phyloP scores from a whole-genome alignment of 2,329 filamentous ascomycete species.

The Pseudogymnoascus sp. region DNA sequence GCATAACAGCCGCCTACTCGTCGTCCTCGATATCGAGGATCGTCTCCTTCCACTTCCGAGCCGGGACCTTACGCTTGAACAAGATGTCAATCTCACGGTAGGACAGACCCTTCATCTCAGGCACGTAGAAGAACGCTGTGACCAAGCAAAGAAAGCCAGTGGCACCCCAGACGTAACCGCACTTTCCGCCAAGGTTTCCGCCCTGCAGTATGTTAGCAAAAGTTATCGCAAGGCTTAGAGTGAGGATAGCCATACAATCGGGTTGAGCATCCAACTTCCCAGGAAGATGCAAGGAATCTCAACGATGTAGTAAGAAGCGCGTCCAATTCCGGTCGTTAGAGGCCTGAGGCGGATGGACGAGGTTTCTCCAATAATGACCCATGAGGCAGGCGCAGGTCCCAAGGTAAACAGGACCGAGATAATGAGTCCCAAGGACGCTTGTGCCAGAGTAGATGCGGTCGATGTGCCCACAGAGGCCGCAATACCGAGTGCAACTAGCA shows the following conservation, averaged over 20 bases:
- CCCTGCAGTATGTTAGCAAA: slow-evolving; percentile 24
- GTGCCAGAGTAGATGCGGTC: slow-evolving; percentile 13
- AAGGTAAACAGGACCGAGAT: slow-evolving; percentile 57
- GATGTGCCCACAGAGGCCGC: not conserved
- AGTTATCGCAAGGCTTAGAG: not conserved
- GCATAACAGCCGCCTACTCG: slow-evolving; percentile 39
- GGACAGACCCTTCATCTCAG: slow-evolving; percentile 43
- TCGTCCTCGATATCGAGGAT: slow-evolving; percentile 50
- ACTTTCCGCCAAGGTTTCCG: not conserved
- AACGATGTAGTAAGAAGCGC: slow-evolving; percentile 53
- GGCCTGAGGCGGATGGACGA: slow-evolving; percentile 55
- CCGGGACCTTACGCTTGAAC: slow-evolving; percentile 33
- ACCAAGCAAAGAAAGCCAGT: not conserved
- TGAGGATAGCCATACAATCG: slow-evolving; percentile 30
- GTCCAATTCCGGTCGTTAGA: slow-evolving; percentile 55
- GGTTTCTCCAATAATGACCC: slow-evolving; percentile 59
- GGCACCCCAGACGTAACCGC: not conserved
- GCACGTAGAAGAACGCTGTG: slow-evolving; percentile 27
- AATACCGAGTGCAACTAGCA: slow-evolving; percentile 31
- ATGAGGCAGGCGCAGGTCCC: slow-evolving; percentile 54
- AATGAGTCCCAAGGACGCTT: slow-evolving; percentile 30
- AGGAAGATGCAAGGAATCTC: slow-evolving; percentile 61
- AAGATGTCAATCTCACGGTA: slow-evolving; percentile 42
- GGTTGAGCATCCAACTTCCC: slow-evolving; percentile 51
- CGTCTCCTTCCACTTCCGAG: slow-evolving; percentile 40